Conservation (phyloP, 2,329 filamentous ascomycete genomes). For the Fusarium sulawesiense region DNA sequence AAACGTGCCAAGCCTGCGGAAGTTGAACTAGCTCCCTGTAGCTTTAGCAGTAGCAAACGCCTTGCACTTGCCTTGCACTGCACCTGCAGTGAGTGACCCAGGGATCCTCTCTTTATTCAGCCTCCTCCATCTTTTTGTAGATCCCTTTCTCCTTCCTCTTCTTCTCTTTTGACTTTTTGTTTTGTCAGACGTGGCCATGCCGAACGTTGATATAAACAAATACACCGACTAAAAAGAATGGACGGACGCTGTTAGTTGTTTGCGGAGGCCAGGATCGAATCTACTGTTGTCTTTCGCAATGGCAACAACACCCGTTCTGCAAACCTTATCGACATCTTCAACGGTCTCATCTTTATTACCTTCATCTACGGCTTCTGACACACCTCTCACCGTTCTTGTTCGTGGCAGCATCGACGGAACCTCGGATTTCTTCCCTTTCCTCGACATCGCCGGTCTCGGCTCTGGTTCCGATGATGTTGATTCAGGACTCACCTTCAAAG, state of each 20-base stretch:
- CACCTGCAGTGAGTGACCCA: slow-evolving; percentile 2
- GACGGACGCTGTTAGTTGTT: slow-evolving; percentile 20
- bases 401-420: slow-evolving; percentile 48
- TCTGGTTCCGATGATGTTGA: slow-evolving; percentile 44
- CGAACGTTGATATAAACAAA: neutral
- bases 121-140: slow-evolving; percentile 30
- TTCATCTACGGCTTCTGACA: slow-evolving; percentile 34
- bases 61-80: neutral
- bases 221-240: slow-evolving; percentile 13
- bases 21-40: slow-evolving; percentile 26
- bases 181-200: neutral
- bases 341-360: slow-evolving; percentile 15
- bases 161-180: neutral
- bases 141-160: slow-evolving; percentile 7
- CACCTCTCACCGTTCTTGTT: slow-evolving; percentile 48
- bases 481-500: slow-evolving; percentile 49
- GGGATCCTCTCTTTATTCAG: slow-evolving; percentile 29
- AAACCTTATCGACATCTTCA: slow-evolving; percentile 21
- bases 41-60: slow-evolving; percentile 16
- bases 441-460: slow-evolving; percentile 50
- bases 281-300: slow-evolving; percentile 21
- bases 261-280: slow-evolving; percentile 3
- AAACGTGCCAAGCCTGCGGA: slow-evolving; percentile 38
- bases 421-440: slow-evolving; percentile 53
- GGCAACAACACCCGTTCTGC: slow-evolving; percentile 24